phyloP scores from a whole-genome alignment of 2,329 filamentous ascomycete species.

The Penicillium sp. region DNA sequence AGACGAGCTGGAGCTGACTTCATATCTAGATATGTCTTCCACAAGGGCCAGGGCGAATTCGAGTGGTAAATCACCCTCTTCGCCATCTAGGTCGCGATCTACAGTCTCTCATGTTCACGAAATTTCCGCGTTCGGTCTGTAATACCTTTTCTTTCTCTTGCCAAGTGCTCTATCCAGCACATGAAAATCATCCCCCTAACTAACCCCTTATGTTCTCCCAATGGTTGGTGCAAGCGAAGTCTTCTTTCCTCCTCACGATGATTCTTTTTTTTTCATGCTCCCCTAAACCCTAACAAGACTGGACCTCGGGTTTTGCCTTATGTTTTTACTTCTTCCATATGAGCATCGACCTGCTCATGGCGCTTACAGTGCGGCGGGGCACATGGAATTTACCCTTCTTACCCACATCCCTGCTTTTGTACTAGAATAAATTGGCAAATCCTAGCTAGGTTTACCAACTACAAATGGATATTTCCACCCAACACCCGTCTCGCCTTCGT shows the following conservation, averaged over 20 bases:
- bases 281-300: conserved; percentile 15
- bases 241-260: conserved; percentile 19
- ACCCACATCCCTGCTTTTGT: conserved; percentile 24
- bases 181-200: conserved; percentile 26
- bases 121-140: conserved; percentile 23
- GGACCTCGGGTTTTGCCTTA: conserved; percentile 12
- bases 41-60: conserved; percentile 96
- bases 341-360: conserved; percentile 28
- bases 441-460: conserved; percentile 20
- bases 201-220: conserved; percentile 20
- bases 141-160: conserved; percentile 20
- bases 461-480: conserved; percentile 17
- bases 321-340: conserved; percentile 18
- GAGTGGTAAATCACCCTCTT: conserved; percentile 74
- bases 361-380: conserved; percentile 35
- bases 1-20: conserved; percentile 33
- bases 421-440: conserved; percentile 33
- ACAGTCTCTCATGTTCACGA: conserved; percentile 13
- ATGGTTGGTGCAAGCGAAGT: conserved; percentile 26
- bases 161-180: conserved; percentile 9
- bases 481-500: not conserved
- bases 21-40: conserved; percentile 79
- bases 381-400: conserved; percentile 16
- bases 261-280: conserved; percentile 10
- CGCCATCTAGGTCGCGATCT: conserved; percentile 7